Evolutionary conservation across 2,329 filamentous ascomycete species (phyloP).

Genomic region (Fusarium armeniacum): DNA sequence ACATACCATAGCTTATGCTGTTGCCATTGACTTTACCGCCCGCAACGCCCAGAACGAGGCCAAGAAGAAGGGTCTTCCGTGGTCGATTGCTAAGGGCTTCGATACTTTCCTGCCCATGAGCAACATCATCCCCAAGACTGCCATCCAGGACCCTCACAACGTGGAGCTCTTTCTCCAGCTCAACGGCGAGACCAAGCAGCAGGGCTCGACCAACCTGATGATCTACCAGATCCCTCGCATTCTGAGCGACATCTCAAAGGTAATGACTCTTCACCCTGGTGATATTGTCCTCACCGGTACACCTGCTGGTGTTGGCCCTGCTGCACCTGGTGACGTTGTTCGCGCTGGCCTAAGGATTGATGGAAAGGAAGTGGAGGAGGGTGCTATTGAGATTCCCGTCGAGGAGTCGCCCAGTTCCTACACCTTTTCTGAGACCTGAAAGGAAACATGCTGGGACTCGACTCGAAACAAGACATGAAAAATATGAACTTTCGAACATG

Average conservation of each 20-base stretch:
- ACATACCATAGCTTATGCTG: slow-evolving; percentile 76
- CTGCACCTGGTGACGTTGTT: slow-evolving; percentile 89
- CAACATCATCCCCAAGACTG: slow-evolving; percentile 81
- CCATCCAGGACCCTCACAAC: slow-evolving; percentile 88
- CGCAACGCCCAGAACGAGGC: slow-evolving; percentile 96
- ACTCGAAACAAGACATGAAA: background rate
- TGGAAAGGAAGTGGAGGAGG: slow-evolving; percentile 87
- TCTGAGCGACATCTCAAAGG: slow-evolving; percentile 90
- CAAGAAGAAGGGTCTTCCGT: slow-evolving; percentile 94
- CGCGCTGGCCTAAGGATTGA: slow-evolving; percentile 83
- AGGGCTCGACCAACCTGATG: slow-evolving; percentile 93
- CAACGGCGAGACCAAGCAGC: slow-evolving; percentile 82
- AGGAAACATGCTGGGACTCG: slow-evolving; percentile 2
- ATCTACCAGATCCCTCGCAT: slow-evolving; percentile 90
- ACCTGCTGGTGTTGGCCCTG: slow-evolving; percentile 92
- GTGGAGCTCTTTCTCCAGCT: slow-evolving; percentile 88
- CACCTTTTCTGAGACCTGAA: slow-evolving; percentile 78
- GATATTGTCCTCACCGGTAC: slow-evolving; percentile 98
- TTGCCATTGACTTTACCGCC: slow-evolving; percentile 97
- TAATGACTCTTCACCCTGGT: slow-evolving; percentile 93
- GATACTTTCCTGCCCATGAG: slow-evolving; percentile 96
- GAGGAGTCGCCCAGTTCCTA: slow-evolving; percentile 84
- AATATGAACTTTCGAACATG: slow-evolving; percentile 7
- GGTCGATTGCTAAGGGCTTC: slow-evolving; percentile 97
- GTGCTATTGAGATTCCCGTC: slow-evolving; percentile 85